phyloP scores from a whole-genome alignment of 1,139 yeast species.

The Suhomyces taliae region DNA sequence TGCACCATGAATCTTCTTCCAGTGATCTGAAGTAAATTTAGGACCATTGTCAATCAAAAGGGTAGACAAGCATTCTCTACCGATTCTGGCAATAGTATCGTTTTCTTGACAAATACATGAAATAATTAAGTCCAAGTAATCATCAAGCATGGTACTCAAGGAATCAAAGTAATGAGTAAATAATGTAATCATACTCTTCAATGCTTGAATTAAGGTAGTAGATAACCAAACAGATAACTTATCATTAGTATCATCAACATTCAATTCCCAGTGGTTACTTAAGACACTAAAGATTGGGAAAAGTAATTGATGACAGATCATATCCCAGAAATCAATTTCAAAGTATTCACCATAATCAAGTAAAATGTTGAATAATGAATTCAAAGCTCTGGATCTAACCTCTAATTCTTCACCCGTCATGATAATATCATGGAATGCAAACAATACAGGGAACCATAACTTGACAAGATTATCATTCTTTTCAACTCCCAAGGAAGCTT shows the following conservation, averaged over 20 bases:
- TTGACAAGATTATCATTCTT: slow-evolving; percentile 44
- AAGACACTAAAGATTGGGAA: slow-evolving; percentile 90
- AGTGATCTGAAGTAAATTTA: slow-evolving; percentile 64
- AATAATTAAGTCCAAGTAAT: slow-evolving; percentile 71
- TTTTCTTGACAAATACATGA: slow-evolving; percentile 96
- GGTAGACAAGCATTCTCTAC: slow-evolving; percentile 83
- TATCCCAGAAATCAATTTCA: slow-evolving; percentile 76
- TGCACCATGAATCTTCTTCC: slow-evolving; percentile 69
- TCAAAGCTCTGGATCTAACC: slow-evolving; percentile 86
- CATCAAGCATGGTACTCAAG: slow-evolving; percentile 70
- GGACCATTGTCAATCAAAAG: slow-evolving; percentile 70
- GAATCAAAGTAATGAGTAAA: slow-evolving; percentile 78
- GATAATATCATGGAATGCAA: slow-evolving; percentile 81
- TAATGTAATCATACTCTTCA: slow-evolving; percentile 82
- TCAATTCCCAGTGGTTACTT: slow-evolving; percentile 73
- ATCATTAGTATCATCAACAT: slow-evolving; percentile 63
- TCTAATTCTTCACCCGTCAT: slow-evolving; percentile 95
- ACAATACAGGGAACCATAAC: slow-evolving; percentile 80
- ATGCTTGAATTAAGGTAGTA: slow-evolving; percentile 92
- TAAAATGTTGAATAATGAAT: slow-evolving; percentile 76
- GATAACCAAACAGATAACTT: slow-evolving; percentile 94
- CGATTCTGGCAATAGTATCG: slow-evolving; percentile 93
- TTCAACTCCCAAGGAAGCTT: slow-evolving; percentile 12
- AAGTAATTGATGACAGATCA: slow-evolving; percentile 70
- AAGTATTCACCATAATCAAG: slow-evolving; percentile 79